These are phyloP conservation scores for Notholithocarpus densiflorus DNA, from an alignment of 306 rosid species.

Conservation along the genomic window DNA sequence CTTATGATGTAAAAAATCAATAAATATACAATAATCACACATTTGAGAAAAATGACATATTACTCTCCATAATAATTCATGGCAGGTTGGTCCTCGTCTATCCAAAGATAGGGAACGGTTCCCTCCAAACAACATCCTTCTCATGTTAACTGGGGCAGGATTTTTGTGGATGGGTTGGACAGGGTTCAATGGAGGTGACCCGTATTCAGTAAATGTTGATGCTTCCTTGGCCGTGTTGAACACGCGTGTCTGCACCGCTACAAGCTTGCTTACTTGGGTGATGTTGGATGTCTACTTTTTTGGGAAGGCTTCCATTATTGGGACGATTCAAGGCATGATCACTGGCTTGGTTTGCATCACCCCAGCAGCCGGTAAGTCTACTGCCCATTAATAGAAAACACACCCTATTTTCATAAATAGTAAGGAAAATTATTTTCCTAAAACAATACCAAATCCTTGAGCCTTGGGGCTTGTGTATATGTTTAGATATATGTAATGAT, in stretches of 20 bases:
- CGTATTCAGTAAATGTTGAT: slow-evolving; percentile 24
- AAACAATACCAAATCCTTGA: no score
- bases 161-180: slow-evolving; percentile 64
- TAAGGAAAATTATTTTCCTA: no score
- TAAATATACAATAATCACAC: no score
- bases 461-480: no score
- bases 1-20: no score
- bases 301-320: slow-evolving; percentile 44
- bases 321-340: slow-evolving; percentile 56
- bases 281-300: slow-evolving; percentile 29
- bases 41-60: no score
- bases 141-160: slow-evolving; percentile 49
- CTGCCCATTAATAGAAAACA: background rate
- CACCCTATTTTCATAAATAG: no score
- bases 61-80: no score
- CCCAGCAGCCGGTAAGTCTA: slow-evolving; percentile 38
- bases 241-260: slow-evolving; percentile 44
- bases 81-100: slow-evolving; percentile 7
- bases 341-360: slow-evolving; percentile 53
- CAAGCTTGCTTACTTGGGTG: slow-evolving; percentile 42
- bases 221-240: slow-evolving; percentile 48
- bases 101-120: slow-evolving; percentile 13
- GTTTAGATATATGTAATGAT: no score
- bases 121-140: slow-evolving; percentile 38
- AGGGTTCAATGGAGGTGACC: slow-evolving; percentile 60